Evolutionary conservation across 1,139 yeast genomes (phyloP), one percentile per base, ranked within the genome.

Genomic region (Scheffersomyces illinoinensis): DNA sequence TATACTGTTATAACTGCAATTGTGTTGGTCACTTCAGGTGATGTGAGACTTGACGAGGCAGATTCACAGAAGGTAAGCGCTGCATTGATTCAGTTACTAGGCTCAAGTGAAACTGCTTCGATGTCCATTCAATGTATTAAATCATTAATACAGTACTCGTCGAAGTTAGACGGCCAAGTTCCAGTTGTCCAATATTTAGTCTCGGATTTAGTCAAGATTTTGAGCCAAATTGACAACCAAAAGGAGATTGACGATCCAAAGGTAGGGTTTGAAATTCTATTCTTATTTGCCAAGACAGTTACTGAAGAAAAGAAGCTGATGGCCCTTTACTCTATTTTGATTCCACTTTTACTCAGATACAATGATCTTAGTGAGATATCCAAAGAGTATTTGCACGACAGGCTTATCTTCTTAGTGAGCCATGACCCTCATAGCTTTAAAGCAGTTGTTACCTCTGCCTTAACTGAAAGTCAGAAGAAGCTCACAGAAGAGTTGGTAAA

Each of bases 51-150:
- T 50, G 65, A 68, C 24, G 72, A 77, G 0, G 75, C 76, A 5
- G 79, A 79, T n/a, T 71, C 77, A 0, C 58, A 59, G 3, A 58
- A 58, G 19, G 61, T 79, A 47, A 67, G 79, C 66, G 57, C 63
- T 7, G 73, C 76, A 3, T 75, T 82, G 54, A 66, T 88, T 6
- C 64, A 62, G 60, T 78, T 65, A 71, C 68, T 68, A 69, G 76
- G 58, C 54, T 77, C 56, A 23, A 67, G 55, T 50, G 74, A 74
- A 4, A 66, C 76, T 21, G 73, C 82, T 5, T 67, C 83, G 0
- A 77, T 86, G 54, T 83, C 87, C 0, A 74, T 87, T 5, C 90
- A 85, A 62, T 84, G 92, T 54, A 76, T 89, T 51, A 85, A 82
- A 59, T 78, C 88, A 0, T 77, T 89, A 62, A 78, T 90, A 50